Conservation (phyloP, 352 stramenopile genomes). For the Globisporangium carolinianum region DNA sequence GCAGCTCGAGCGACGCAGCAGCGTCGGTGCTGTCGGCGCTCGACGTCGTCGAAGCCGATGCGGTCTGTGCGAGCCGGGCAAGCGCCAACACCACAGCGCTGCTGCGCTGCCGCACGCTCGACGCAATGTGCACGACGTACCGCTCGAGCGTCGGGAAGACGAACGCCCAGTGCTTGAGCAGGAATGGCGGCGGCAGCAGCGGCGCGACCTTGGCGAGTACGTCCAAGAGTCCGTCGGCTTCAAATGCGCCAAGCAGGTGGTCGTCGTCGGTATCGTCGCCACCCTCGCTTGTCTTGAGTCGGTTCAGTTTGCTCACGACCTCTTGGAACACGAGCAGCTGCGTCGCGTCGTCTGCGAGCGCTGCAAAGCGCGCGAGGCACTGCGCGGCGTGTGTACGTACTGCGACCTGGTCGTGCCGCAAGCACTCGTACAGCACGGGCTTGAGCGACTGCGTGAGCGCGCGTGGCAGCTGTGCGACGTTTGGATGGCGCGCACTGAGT, state of each 20-base stretch:
- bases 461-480: constrained; percentile 16
- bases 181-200: constrained; percentile 33
- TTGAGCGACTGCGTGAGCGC: constrained; percentile 35
- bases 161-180: constrained; percentile 65
- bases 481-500: constrained; percentile 19
- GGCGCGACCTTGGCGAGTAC: constrained; percentile 42
- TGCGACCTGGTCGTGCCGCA: constrained; percentile 51
- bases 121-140: constrained; percentile 69
- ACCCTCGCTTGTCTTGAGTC: constrained; percentile 23
- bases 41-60: not conserved
- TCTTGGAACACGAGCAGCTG: constrained; percentile 59
- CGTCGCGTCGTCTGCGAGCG: constrained; percentile 45
- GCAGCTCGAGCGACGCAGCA: constrained; percentile 21
- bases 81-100: constrained; percentile 44
- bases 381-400: constrained; percentile 46
- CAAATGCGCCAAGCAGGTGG: constrained; percentile 37
- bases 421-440: constrained; percentile 38
- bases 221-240: constrained; percentile 62
- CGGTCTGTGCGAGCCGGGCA: constrained; percentile 18
- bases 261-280: constrained; percentile 2
- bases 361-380: constrained; percentile 35
- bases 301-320: constrained; percentile 71
- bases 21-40: not conserved
- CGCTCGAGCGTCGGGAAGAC: constrained; percentile 64
- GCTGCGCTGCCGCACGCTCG: constrained; percentile 51